Percentiles rank a stretch among this genome's conserved stretches.
Conservation (phyloP, 495 filamentous ascomycete species). For the Pseudoneurospora amorphoporcata region DNA sequence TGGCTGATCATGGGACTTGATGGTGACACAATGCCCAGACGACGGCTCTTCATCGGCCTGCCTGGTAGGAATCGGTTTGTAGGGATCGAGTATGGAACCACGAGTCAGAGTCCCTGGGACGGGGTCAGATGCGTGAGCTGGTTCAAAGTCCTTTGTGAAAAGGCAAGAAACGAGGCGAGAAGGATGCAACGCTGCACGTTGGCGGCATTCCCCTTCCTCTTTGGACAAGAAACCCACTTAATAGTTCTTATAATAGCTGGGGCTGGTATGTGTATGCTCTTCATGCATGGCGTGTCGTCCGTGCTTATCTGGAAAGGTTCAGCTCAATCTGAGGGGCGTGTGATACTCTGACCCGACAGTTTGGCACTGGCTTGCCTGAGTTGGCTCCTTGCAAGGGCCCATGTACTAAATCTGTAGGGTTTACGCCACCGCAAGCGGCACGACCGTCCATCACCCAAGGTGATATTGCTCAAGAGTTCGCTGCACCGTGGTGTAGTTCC, state of each 20-base stretch:
- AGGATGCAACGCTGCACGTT: neutral
- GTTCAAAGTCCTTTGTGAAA: neutral
- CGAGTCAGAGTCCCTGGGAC: neutral
- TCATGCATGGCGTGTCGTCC: neutral
- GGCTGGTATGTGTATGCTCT: neutral
- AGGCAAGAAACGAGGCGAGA: neutral
- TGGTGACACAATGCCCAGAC: neutral
- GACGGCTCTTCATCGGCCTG: neutral
- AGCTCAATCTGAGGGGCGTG: neutral
- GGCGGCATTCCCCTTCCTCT: neutral
- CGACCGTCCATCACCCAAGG: neutral
- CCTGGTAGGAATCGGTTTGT: neutral
- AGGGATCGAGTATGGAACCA: neutral
- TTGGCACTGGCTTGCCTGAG: slow-evolving; percentile 6
- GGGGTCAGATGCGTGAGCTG: neutral
- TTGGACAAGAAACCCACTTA: neutral
- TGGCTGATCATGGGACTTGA: neutral
- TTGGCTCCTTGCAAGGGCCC: neutral
- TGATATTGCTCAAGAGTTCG: neutral
- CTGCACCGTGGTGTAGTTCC: neutral
- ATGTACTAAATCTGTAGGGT: neutral
- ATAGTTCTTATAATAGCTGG: neutral
- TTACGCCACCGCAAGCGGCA: neutral
- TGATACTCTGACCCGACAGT: slow-evolving; percentile 6
- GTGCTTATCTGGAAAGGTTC: neutral